Evolutionary conservation across 768 basidiomycete genomes (phyloP), one percentile per base, ranked within the genome.

Genomic region (Lentinula detonsa): DNA sequence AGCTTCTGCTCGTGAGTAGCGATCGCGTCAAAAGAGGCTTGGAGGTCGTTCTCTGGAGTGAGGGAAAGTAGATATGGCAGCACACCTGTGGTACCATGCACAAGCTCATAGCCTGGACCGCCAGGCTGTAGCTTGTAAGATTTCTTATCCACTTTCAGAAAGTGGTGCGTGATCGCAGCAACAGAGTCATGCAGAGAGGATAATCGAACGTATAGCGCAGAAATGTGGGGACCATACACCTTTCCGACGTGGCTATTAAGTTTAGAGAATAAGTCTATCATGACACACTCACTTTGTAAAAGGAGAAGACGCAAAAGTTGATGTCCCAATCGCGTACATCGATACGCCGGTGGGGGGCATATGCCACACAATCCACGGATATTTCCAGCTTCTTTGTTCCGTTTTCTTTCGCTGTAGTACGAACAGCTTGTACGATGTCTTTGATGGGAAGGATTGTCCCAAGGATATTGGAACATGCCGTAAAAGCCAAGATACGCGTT

Each of bases 301-400:
- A 80, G 0, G 88, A 84, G 69, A 90, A 85, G 55, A 84, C 82
- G 52, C 79, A 81, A 67, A 84, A 91, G 64, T 93, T 88, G 39
- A 90, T 77, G 57, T 90, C 89, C 91, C 90, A 92, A 52, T 80
- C 84, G 61, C 78, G 81, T 15, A 90, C 90, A 65, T 92, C 85
- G 34, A 92, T 83, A 59, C 74, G 71, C 13, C 88, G 76, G 67
- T 92, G 89, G 0, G 90, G 89, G 4, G 88, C 87, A 65, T 87
- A 91, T 2, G 89, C 89, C 2, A 92, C 91, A 63, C 89, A 90
- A 66, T 92, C 91, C 2, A 91, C 78, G 0, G 79, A 82, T 13
- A 91, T 75, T 70, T 92, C 85, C 33, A 90, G 73, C 68, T 88
- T 86, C 61, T 69, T 69, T 10, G 80, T 78, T 28, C 88, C 86